Evolutionary conservation across 208 protist species (phyloP), one percentile per base, ranked within the genome.

Genomic region (Trypanosomatidae sp.): DNA sequence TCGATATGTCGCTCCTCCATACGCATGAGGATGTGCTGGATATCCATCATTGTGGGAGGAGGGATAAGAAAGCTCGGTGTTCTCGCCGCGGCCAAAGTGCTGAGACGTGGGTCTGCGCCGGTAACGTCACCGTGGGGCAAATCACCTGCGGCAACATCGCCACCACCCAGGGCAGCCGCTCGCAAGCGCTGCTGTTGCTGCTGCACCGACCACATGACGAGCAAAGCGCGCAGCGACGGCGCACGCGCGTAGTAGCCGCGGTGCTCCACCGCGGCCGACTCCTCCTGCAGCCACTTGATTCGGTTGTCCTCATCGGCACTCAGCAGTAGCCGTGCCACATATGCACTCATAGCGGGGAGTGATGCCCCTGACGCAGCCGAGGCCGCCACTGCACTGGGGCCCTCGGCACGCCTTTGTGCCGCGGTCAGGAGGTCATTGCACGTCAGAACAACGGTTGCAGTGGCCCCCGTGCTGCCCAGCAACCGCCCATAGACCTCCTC

Each of bases 211-310:
- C 84, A 89, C 76, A 91, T 83, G n/a, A 90, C 80, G 25, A 86
- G 85, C 62, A 95, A 81, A n/a, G 87, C 79, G n/a, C 86, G 85
- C 25, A 95, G 87, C 1, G 91, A 92, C 19, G 87, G 87, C 19
- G 87, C 82, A 56, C 91, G 83, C 52, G 79, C 71, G 83, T 90
- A 89, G 79, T 76, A 84, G 69, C 76, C 76, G 47, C 41, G 71
- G 22, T 74, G 41, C 50, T 62, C 58, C 39, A 86, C 67, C 46
- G 81, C 62, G 2, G 59, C 69, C 3, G 74, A 80, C 76, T 95
- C 91, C 81, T 95, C 88, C 62, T 77, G 74, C 43, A 95, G 67
- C 89, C 91, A 95, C 56, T 83, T 83, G 44, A 95, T 72, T 33
- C 86, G 85, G 59, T 90, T 87, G n/a, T 86, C 83, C 75, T 95